Base-by-base conservation (phyloP, 2,329 filamentous ascomycete genomes). In the Ophiostoma montium region DNA sequence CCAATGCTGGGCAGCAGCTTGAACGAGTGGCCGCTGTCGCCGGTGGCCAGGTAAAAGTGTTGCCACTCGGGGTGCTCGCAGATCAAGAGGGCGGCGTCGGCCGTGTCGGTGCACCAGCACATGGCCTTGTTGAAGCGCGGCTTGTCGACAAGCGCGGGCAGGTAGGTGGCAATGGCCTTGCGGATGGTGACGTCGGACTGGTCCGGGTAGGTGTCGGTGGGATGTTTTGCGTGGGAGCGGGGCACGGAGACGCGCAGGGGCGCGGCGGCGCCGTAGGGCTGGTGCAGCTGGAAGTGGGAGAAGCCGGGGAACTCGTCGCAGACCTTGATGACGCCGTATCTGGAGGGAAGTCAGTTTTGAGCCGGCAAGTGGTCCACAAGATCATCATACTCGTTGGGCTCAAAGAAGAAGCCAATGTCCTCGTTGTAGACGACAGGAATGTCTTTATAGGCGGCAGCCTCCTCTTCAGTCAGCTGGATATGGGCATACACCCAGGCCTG, bases 71-170 rank as follows among this genome's bases (percentile, higher is more conserved):
- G 42, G 30, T 44, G 42, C 42, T 44, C 42, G 42, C 42, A 44
- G 16, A 44, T 44, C 16, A 44, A 15, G 3, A 44, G 42, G 9
- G 42, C 31, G 9, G 42, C 27, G 18, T 44, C 30, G 11, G 42
- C 42, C n/a, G 42, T 44, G 18, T 44, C 42, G 2, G 42, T 44
- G 18, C 42, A 44, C 42, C 42, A 44, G 30, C 42, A 44, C 42
- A 44, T 32, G 3, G 27, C 18, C 12, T 44, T 31, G 27, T 44
- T 44, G 42, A 44, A 44, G 16, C 31, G 42, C 16, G 42, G 42
- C 42, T 44, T 44, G n/a, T 33, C 42, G 11, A 18, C 31, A 9
- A 44, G 32, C 3, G n/a, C 12, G 2, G 42, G 42, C 42, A 44
- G 11, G 16, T 32, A 44, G 5, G 42, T 44, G 12, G 31, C 42